phyloP scores from a whole-genome alignment of 768 basidiomycete genomes.

The Collybia sp. region DNA sequence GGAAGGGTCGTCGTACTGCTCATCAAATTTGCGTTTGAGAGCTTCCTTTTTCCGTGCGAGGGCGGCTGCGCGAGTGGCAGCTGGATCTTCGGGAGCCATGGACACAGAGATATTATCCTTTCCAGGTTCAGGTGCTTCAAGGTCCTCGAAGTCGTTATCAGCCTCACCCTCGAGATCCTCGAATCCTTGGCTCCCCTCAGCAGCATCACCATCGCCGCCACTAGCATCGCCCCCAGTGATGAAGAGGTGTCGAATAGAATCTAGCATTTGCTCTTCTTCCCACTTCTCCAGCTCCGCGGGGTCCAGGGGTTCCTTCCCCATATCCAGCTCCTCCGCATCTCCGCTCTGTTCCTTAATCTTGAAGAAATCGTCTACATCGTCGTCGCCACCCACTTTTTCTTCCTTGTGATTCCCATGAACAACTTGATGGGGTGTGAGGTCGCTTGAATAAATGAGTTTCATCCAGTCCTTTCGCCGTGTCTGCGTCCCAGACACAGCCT shows the following conservation, averaged over 20 bases:
- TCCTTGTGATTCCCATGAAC: slow-evolving; percentile 31
- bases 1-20: slow-evolving; percentile 91
- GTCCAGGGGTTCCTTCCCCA: slow-evolving; percentile 57
- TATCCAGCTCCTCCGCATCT: slow-evolving; percentile 58
- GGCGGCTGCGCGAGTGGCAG: slow-evolving; percentile 38
- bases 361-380: slow-evolving; percentile 76
- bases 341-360: slow-evolving; percentile 38
- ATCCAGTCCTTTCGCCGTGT: slow-evolving; percentile 68
- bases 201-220: slow-evolving; percentile 27
- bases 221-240: slow-evolving; percentile 66
- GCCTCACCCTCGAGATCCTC: slow-evolving; percentile 38
- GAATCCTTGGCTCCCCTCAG: slow-evolving; percentile 34
- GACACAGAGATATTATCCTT: not conserved
- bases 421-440: slow-evolving; percentile 68
- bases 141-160: slow-evolving; percentile 28
- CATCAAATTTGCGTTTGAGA: slow-evolving; percentile 93
- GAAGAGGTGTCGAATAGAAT: slow-evolving; percentile 84
- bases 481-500: slow-evolving; percentile 36
- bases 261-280: slow-evolving; percentile 82
- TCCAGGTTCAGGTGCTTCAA: slow-evolving; percentile 13
- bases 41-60: slow-evolving; percentile 86
- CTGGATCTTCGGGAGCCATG: slow-evolving; percentile 15
- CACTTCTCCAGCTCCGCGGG: slow-evolving; percentile 59
- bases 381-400: slow-evolving; percentile 29
- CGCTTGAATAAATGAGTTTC: slow-evolving; percentile 74